Conservation (phyloP, 805 yeast genomes). For the Scheffersomyces stipitis region DNA sequence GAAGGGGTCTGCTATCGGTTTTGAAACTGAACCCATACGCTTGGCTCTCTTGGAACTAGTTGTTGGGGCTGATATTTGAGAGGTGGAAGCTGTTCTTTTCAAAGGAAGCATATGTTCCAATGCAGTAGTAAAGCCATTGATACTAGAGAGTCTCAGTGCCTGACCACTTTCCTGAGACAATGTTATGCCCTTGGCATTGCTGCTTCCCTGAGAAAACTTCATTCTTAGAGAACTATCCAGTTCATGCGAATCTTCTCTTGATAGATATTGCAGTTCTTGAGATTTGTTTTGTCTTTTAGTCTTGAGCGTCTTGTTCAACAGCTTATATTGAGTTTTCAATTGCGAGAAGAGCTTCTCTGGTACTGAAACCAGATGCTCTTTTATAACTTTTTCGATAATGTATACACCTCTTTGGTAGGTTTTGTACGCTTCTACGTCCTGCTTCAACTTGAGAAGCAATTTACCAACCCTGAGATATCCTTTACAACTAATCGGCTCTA, state of each 20-base stretch:
- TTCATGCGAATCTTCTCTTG: too few relatives aligned
- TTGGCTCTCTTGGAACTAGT: too few relatives aligned
- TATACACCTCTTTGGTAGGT: conserved; percentile 37
- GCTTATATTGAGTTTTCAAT: conserved; percentile 22
- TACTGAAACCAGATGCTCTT: conserved; percentile 25
- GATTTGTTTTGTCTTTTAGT: conserved; percentile 3
- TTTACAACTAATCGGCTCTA: conserved; percentile 49
- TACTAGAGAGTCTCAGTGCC: not conserved
- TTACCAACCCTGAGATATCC: conserved; percentile 49
- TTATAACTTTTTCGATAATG: conserved; percentile 30
- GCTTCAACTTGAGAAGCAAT: conserved; percentile 21
- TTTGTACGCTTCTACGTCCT: conserved; percentile 35
- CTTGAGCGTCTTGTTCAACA: conserved; percentile 23
- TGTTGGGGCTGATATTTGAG: too few relatives aligned
- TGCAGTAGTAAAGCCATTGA: not conserved
- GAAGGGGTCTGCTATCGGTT: conserved; percentile 25
- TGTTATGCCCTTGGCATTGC: too few relatives aligned
- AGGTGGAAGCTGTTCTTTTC: too few relatives aligned
- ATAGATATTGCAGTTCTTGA: too few relatives aligned
- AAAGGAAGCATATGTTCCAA: conserved; percentile 19
- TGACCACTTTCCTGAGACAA: too few relatives aligned
- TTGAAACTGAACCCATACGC: too few relatives aligned
- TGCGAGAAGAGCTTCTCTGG: conserved; percentile 30
- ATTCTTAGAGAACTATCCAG: too few relatives aligned
- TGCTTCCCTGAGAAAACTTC: too few relatives aligned